phyloP scores from a whole-genome alignment of 495 filamentous ascomycete species.

The Penicillium canescens region DNA sequence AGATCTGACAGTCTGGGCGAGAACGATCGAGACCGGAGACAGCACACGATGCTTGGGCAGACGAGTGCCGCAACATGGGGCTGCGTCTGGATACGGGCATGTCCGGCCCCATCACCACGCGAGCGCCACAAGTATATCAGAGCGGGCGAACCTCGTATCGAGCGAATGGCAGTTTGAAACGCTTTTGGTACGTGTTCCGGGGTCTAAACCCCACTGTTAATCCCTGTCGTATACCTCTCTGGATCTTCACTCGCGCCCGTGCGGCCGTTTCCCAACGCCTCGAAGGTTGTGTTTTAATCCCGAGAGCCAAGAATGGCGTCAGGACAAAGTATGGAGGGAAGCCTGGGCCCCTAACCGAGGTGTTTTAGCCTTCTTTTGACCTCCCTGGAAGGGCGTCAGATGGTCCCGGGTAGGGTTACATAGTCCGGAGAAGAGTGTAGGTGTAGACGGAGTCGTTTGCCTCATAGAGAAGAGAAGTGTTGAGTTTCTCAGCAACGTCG shows the following conservation, averaged over 20 bases:
- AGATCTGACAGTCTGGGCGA: conserved; percentile 12
- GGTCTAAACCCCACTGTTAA: conserved; percentile 10
- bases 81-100: conserved; percentile 3
- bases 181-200: background rate
- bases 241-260: conserved; percentile 15
- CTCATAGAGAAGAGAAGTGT: too few relatives aligned
- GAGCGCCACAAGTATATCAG: conserved; percentile 8
- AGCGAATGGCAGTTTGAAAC: background rate
- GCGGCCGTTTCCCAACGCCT: conserved; percentile 11
- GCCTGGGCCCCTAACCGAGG: conserved; percentile 20
- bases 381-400: conserved; percentile 11
- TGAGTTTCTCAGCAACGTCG: too few relatives aligned
- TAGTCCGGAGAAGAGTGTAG: conserved; percentile 14
- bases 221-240: conserved; percentile 2
- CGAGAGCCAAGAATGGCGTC: conserved; percentile 12
- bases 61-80: conserved; percentile 12
- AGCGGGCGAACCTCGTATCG: conserved; percentile 4
- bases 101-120: conserved; percentile 3
- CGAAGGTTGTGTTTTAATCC: conserved; percentile 7
- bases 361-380: background rate
- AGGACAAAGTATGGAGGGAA: conserved; percentile 1
- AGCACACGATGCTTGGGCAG: background rate
- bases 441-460: background rate
- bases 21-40: conserved; percentile 19
- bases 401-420: conserved; percentile 28